A percentile compares a stretch with the other conserved stretches of the same genome.
Conservation (phyloP, 2,329 filamentous ascomycete genomes). For the Colletotrichum spaethianum region DNA sequence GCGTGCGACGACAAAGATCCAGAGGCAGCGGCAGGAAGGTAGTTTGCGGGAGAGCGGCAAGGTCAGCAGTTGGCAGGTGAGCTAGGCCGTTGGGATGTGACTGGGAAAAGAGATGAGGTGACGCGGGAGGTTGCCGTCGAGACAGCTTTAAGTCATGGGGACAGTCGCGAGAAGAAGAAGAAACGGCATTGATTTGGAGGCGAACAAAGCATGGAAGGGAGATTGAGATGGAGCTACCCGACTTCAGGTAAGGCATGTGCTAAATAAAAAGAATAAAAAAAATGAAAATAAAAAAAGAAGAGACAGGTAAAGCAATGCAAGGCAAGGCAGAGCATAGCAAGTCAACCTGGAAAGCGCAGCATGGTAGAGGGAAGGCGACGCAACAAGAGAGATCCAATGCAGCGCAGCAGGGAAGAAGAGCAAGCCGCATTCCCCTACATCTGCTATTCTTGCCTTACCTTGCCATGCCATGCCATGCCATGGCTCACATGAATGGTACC, state of each 20-base stretch:
- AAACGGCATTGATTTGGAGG: slow-evolving; percentile 14
- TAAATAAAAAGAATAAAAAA: background rate
- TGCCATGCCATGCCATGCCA: background rate
- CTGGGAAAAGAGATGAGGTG: slow-evolving; percentile 17
- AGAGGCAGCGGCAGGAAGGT: background rate
- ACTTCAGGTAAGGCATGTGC: slow-evolving; percentile 22
- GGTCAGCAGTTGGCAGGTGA: slow-evolving; percentile 26
- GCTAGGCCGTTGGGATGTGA: slow-evolving; percentile 32
- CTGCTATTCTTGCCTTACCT: slow-evolving; percentile 9
- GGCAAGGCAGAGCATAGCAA: background rate
- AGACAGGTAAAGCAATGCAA: background rate
- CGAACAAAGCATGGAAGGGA: slow-evolving; percentile 39
- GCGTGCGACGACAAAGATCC: slow-evolving; percentile 17
- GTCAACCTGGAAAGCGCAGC: background rate
- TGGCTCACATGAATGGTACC: slow-evolving; percentile 6
- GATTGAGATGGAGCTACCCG: slow-evolving; percentile 29
- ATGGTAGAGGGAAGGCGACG: slow-evolving; percentile 15
- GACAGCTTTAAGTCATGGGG: slow-evolving; percentile 39
- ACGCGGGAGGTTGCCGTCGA: slow-evolving; percentile 26
- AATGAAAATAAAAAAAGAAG: background rate
- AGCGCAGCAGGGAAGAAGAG: slow-evolving; percentile 29
- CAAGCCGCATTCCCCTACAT: slow-evolving; percentile 20
- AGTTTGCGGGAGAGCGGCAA: slow-evolving; percentile 32
- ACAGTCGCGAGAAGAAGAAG: slow-evolving; percentile 30
- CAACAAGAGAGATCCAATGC: slow-evolving; percentile 10